Evolutionary conservation across 2,329 filamentous ascomycete species (phyloP), one percentile per base, ranked within the genome.

Genomic region (Metarhizium robertsii): DNA sequence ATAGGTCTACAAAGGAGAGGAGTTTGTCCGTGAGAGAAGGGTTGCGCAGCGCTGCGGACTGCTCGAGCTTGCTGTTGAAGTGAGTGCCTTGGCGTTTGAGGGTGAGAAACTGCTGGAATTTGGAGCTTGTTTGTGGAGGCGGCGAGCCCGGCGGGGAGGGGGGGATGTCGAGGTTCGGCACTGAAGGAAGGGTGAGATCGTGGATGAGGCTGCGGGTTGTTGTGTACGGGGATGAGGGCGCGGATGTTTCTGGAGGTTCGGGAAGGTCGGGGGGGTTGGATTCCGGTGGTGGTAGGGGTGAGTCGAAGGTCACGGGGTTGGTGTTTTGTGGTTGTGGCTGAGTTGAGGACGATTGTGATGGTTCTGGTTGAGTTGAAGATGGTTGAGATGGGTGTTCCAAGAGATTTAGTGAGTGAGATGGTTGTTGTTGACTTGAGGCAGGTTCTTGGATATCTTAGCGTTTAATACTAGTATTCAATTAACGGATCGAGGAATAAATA

Each of bases 81-180:
- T 94, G 89, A 16, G 85, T 77, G 4, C 85, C 85, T 59, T 86
- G 82, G 64, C 82, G 84, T 72, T 94, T 94, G n/a, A 92, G 77
- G 49, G 82, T 77, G 0, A 92, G 79, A 61, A 94, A 92, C 57
- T 84, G 82, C 59, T 83, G 79, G 62, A 92, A 86, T 63, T 90
- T 91, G 61, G 80, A 78, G 52, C 79, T 85, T 13, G 84, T 69
- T 46, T 71, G 61, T 38, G 74, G 66, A 0, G 75, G 71, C 11
- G 81, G 81, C 2, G 81, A 80, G 29, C 81, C 81, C 0, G 86
- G 84, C 1, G 88, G 88, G 4, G 88, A 90, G 10, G 81, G 77
- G 0, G 88, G 88, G 58, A 94, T 90, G 61, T 84, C 76, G 64
- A 90, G 82, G 70, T 90, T 85, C 1, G 88, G 84, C 4, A 85